These are phyloP conservation scores for Fusarium sp. DNA, from an alignment of 2,329 filamentous ascomycete genomes.

Conservation along the genomic window DNA sequence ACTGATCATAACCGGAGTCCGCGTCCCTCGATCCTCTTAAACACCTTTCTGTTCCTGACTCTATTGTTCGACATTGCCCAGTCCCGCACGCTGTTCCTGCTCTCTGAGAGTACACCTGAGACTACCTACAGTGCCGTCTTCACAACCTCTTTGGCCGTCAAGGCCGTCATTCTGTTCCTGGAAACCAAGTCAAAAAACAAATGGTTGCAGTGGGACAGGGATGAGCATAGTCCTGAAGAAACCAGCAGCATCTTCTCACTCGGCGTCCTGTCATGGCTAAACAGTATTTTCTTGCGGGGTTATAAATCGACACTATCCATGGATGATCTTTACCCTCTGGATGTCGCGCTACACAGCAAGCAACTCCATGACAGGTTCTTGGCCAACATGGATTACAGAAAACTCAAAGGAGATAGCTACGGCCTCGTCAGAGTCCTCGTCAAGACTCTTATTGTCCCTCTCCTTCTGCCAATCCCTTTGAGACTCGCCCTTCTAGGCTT, in stretches of 20 bases:
- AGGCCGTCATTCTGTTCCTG: constrained; percentile 45
- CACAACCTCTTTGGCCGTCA: constrained; percentile 46
- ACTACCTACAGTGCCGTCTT: constrained; percentile 43
- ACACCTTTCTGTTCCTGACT: constrained; percentile 51
- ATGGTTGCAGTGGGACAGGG: constrained; percentile 48
- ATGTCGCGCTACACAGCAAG: constrained; percentile 27
- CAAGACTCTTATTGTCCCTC: not conserved
- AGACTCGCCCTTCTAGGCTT: not conserved
- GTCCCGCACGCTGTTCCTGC: constrained; percentile 53
- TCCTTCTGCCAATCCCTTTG: not conserved
- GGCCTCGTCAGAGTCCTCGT: not conserved
- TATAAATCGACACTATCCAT: constrained; percentile 45
- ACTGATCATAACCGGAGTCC: constrained; percentile 48
- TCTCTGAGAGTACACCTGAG: constrained; percentile 21
- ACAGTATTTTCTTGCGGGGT: constrained; percentile 46
- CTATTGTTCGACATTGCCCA: constrained; percentile 54
- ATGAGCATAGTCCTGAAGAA: constrained; percentile 50
- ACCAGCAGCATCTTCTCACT: constrained; percentile 45
- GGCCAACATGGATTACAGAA: constrained; percentile 28
- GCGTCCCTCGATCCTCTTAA: constrained; percentile 54
- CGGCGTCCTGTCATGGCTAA: constrained; percentile 47
- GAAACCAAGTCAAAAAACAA: constrained; percentile 50
- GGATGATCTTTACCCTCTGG: constrained; percentile 47
- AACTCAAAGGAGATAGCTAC: not conserved
- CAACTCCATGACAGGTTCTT: constrained; percentile 26